Evolutionary conservation across 2,329 filamentous ascomycete genomes (phyloP).

Genomic region (Neophaeococcomyces mojaviensis): DNA sequence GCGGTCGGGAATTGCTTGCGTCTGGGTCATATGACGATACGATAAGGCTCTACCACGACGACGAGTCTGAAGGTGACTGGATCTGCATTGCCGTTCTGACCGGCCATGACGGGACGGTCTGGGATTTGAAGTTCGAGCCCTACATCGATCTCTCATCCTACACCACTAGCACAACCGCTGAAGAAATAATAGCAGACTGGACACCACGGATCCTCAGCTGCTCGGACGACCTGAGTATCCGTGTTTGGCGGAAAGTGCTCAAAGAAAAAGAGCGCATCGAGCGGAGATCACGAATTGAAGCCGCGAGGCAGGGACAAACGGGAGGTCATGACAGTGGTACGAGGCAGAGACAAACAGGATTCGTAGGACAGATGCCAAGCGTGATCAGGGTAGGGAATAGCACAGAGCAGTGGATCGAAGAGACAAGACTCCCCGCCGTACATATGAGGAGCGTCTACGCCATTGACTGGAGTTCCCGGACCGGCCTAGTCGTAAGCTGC

Average conservation of each 20-base stretch:
- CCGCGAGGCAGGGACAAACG: not conserved
- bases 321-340: no score
- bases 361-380: conserved; percentile 58
- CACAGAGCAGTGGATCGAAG: conserved; percentile 78
- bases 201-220: conserved; percentile 63
- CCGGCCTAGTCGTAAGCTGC: conserved; percentile 74
- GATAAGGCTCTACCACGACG: conserved; percentile 66
- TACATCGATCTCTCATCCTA: conserved; percentile 13
- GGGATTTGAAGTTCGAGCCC: conserved; percentile 66
- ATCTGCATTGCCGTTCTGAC: conserved; percentile 74
- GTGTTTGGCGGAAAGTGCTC: conserved; percentile 66
- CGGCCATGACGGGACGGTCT: conserved; percentile 80
- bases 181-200: conserved; percentile 28
- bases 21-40: conserved; percentile 93
- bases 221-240: conserved; percentile 73
- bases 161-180: conserved; percentile 3
- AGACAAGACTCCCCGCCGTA: conserved; percentile 62
- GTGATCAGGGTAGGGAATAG: conserved; percentile 68
- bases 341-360: conserved; percentile 11
- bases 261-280: conserved; percentile 44
- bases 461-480: conserved; percentile 70
- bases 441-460: conserved; percentile 82
- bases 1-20: conserved; percentile 60
- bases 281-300: conserved; percentile 9
- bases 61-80: conserved; percentile 85